These are phyloP conservation scores for Thelephora ganbajun DNA, from an alignment of 768 basidiomycete genomes.

Conservation along the genomic window DNA sequence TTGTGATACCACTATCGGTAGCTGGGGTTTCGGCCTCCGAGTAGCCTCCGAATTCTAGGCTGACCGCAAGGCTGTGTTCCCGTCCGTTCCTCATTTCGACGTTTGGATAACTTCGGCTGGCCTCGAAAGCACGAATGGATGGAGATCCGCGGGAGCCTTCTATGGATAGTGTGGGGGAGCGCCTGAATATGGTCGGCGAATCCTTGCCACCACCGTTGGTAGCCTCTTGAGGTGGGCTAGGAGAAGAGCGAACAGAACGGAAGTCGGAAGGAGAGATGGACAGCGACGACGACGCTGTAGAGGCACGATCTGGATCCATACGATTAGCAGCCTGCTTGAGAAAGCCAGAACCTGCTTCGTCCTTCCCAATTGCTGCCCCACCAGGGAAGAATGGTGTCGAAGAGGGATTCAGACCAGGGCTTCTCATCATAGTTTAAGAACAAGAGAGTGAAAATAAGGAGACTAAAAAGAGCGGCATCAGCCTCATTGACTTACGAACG, in stretches of 20 bases:
- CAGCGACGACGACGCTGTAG: slow-evolving; percentile 31
- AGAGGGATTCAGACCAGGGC: slow-evolving; percentile 64
- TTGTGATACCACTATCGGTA: slow-evolving; percentile 8
- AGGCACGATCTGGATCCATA: slow-evolving; percentile 24
- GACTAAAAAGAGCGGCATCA: neutral
- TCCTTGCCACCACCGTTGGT: slow-evolving; percentile 17
- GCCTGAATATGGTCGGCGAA: slow-evolving; percentile 12
- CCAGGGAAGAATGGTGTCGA: slow-evolving; percentile 82
- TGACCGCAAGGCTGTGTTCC: slow-evolving; percentile 26
- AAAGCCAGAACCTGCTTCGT: slow-evolving; percentile 26
- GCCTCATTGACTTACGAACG: too few species aligned
- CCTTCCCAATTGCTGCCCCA: slow-evolving; percentile 40
- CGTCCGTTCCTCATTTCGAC: slow-evolving; percentile 15
- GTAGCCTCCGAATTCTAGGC: slow-evolving; percentile 28
- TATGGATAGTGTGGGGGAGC: slow-evolving; percentile 14
- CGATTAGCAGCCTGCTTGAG: slow-evolving; percentile 34
- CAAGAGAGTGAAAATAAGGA: neutral
- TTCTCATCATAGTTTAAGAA: slow-evolving; percentile 47
- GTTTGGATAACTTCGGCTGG: slow-evolving; percentile 26
- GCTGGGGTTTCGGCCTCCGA: slow-evolving; percentile 37
- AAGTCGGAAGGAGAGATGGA: slow-evolving; percentile 52
- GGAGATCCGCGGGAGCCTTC: slow-evolving; percentile 29
- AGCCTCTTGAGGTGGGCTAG: slow-evolving; percentile 39
- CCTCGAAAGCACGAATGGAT: slow-evolving; percentile 29
- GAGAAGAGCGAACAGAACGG: slow-evolving; percentile 56